These are phyloP conservation scores for Salicornia ramosissima DNA, from an alignment of 148 eudicot genomes.

Conservation along the genomic window DNA sequence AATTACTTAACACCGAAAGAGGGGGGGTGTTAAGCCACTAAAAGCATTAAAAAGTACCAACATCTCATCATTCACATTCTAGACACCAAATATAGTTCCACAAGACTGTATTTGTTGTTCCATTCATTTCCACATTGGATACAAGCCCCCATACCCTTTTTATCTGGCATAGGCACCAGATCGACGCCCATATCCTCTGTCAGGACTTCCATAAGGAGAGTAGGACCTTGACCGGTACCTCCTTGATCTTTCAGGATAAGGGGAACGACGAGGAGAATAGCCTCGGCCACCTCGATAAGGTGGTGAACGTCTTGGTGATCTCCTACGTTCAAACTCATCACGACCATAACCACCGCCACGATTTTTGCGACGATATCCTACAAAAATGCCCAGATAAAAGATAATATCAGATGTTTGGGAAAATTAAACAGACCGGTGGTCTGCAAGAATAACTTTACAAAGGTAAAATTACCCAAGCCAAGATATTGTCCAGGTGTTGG, in stretches of 20 bases:
- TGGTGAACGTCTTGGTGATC: conserved; percentile 91
- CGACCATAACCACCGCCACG: conserved; percentile 76
- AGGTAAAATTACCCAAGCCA: conserved; percentile 72
- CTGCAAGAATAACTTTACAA: conserved; percentile 31
- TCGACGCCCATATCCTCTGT: conserved; percentile 68
- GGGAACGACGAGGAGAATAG: conserved; percentile 76
- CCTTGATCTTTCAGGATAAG: conserved; percentile 84
- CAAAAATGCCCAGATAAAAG: conserved; percentile 1
- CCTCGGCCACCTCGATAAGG: conserved; percentile 74
- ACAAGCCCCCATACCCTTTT: conserved; percentile 4
- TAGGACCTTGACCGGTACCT: conserved; percentile 85
- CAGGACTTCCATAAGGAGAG: conserved; percentile 75
- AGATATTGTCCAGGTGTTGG: conserved; percentile 98
- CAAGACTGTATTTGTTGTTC: background rate
- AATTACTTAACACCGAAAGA: background rate
- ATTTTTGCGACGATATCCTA: conserved; percentile 61
- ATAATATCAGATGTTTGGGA: too few relatives aligned
- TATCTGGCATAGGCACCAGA: conserved; percentile 46
- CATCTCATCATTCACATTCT: conserved; percentile 16
- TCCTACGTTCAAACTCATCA: conserved; percentile 70
- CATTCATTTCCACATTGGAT: background rate
- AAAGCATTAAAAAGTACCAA: conserved; percentile 5
- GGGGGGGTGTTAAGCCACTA: background rate
- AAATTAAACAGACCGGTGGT: background rate
- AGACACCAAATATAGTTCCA: background rate